Evolutionary conservation across 75 land plant species (phyloP), one percentile per base, ranked within the genome.

Genomic region (Picea sitchensis): DNA sequence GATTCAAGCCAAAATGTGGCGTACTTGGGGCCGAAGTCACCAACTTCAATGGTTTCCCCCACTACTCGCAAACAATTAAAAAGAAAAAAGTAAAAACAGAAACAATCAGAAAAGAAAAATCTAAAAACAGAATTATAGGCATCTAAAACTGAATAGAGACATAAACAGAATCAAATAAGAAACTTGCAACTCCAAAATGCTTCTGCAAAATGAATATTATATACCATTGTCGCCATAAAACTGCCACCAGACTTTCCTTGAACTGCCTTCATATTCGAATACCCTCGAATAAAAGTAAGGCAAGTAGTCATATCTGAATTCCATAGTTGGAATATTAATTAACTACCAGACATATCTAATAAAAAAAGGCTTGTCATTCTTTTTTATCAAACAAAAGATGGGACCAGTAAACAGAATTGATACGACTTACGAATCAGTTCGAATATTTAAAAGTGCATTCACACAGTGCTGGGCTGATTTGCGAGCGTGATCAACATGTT

Each of bases 401-500:
- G 56, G 58, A 26, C 58, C 68, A 31, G 18, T 58, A 77, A 7
- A 34, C 80, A 3, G 51, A 76, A 61, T 57, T 68, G 41, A 14
- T 21, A 54, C 3, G 51, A 78, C 92, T 64, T 88, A 93, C 95
- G 78, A 78, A 18, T 84, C 76, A 64, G 91, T 85, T 9, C 83
- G 80, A 20, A 90, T 88, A 77, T 73, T 83, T 36, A 93, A 58
- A 41, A 96, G 74, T 69, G 96, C 80, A 31, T 85, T 85, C 47
- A 92, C 91, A 62, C 96, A 94, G 79, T 96, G 98, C 61, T 88
- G 89, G 13, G 96, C 98, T 14, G 98, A 96, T 80, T 91, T 91
- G 61, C 98, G 88, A 63, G 98, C 98, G 80, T 96, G 98, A 81
- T 96, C 98, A 51, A 96, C 98, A 87, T 96, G 98, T 67, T 96